Evolutionary conservation across 73 alveolate species (phyloP), one percentile per base, ranked within the genome.

Genomic region (Tetrahymena thermophila): DNA sequence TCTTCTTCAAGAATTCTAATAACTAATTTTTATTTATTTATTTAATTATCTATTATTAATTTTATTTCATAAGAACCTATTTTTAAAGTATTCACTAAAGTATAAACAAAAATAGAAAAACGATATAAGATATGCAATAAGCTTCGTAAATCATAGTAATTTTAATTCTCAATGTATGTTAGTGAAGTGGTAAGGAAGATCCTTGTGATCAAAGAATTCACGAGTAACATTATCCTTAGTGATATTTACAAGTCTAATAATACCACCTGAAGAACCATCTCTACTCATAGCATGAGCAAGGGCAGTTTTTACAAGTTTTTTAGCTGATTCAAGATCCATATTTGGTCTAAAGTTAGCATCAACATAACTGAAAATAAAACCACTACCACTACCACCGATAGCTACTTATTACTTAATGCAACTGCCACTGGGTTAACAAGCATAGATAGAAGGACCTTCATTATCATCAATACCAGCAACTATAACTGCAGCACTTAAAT

Each of bases 381-480:
- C 96, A 35, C 99, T 96, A 16, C 99, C 99, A 84, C 98, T 96
- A 43, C 99, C 99, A 95, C 98, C 97, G 94, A 98, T 37, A 58
- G 97, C 96, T 96, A 97, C 96, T 50, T 97, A 84, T 94, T 96
- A 96, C 96, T 98, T 97, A 19, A 95, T 94, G 43, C 96, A 21
- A n/a, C 98, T 96, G 35, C 98, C 98, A 83, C 99, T 99, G 55
- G 96, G 96, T 84, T 98, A 97, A 34, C 96, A 97, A 71, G 95
- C 96, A 94, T 95, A 98, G 58, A 98, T 95, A 42, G 98, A 96
- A 85, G 98, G 97, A n/a, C 99, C 99, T 95, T 98, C 98, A 35
- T 96, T 96, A 40, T 98, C 99, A 94, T 98, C 99, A 98, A 98
- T 96, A 35, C 99, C 99, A 38, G 98, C 98, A 85, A 98, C 99